phyloP scores from a whole-genome alignment of 75 land plant genomes.

The Picea glauca region DNA sequence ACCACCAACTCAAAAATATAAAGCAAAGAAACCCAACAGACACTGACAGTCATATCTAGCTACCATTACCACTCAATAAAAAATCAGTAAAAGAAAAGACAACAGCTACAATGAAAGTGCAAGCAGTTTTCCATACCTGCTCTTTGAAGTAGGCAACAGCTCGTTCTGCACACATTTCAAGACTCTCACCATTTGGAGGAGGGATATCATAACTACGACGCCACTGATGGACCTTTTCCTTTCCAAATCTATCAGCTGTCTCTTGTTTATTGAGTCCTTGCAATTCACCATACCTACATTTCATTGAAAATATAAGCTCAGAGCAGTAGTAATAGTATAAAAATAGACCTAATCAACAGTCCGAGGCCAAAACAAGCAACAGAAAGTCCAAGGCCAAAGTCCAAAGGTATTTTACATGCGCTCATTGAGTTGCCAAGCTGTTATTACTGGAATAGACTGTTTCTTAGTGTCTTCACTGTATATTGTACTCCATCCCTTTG shows the following conservation, averaged over 20 bases:
- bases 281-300: constrained; percentile 89
- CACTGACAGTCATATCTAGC: not conserved
- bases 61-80: not conserved
- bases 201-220: constrained; percentile 93
- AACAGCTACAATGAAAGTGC: not conserved
- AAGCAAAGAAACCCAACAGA: not conserved
- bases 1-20: not conserved
- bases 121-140: constrained; percentile 31
- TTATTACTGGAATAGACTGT: constrained; percentile 80
- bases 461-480: constrained; percentile 72
- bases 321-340: not conserved
- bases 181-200: constrained; percentile 92
- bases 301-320: not conserved
- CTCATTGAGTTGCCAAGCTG: constrained; percentile 96
- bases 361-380: not conserved
- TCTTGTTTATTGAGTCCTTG: constrained; percentile 97
- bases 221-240: constrained; percentile 87
- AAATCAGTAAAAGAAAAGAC: not conserved
- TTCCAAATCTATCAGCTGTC: constrained; percentile 87
- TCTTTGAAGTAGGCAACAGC: constrained; percentile 87
- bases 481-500: constrained; percentile 73
- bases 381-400: not conserved
- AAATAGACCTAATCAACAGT: not conserved
- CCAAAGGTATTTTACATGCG: constrained; percentile 54
- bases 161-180: constrained; percentile 91